Conservation (phyloP, 192 early-diverging fungal species). For the Haplosporangium gracile region DNA sequence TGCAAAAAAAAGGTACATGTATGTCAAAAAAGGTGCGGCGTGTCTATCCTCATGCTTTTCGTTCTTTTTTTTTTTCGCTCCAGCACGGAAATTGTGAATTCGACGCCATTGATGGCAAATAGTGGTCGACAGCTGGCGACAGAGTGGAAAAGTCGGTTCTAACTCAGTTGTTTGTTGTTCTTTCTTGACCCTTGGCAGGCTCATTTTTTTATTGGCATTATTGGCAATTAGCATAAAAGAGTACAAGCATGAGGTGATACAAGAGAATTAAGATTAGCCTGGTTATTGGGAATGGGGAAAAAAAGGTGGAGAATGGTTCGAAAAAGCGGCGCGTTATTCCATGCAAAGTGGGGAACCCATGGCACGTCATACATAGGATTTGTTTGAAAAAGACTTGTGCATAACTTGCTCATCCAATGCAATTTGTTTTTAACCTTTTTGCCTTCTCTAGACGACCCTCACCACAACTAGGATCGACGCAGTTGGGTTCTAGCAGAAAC, state of each 20-base stretch:
- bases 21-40: background rate
- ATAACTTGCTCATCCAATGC: background rate
- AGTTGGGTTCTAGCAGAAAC: too few species aligned
- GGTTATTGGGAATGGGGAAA: background rate
- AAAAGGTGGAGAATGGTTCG: background rate
- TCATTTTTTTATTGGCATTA: background rate
- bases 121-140: background rate
- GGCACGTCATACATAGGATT: too few species aligned
- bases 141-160: background rate
- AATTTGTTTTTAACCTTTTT: background rate
- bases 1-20: background rate
- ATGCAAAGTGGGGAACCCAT: background rate
- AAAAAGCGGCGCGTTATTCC: background rate
- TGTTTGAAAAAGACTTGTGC: background rate
- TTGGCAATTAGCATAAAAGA: background rate
- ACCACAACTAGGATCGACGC: too few species aligned
- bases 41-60: background rate
- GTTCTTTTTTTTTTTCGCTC: background rate
- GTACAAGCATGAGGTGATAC: background rate
- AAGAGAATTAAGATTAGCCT: background rate
- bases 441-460: background rate
- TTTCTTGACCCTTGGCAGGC: background rate
- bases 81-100: background rate
- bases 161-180: background rate
- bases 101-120: background rate